Percentiles rank a stretch among this genome's conserved stretches.
Evolutionary conservation across 352 stramenopile species (phyloP).

Genomic region (Globisporangium solare): DNA sequence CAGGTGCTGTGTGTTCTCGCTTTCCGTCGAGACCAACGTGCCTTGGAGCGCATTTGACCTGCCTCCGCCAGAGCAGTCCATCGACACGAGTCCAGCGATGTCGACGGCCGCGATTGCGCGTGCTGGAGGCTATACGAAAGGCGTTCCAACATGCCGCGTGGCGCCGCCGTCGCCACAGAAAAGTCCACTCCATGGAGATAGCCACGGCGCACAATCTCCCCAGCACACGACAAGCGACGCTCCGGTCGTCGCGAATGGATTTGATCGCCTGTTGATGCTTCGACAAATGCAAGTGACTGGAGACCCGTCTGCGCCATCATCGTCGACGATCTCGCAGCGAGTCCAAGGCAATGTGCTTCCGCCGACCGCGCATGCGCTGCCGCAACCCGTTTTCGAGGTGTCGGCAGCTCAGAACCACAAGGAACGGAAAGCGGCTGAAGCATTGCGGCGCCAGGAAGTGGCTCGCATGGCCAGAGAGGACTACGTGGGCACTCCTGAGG

Average conservation of each 20-base stretch:
- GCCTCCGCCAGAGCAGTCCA: background rate
- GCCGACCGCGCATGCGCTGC: background rate
- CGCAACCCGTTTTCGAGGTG: slow-evolving; percentile 16
- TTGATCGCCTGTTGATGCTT: slow-evolving; percentile 47
- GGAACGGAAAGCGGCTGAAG: slow-evolving; percentile 44
- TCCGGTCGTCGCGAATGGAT: slow-evolving; percentile 11
- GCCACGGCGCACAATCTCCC: background rate
- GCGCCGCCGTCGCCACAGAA: slow-evolving; percentile 37
- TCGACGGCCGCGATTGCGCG: background rate
- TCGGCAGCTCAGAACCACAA: slow-evolving; percentile 68
- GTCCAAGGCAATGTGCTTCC: background rate
- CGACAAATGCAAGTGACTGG: slow-evolving; percentile 43
- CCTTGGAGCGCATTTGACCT: slow-evolving; percentile 1
- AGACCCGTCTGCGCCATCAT: background rate
- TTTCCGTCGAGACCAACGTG: slow-evolving; percentile 28
- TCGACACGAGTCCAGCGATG: background rate
- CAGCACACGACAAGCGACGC: background rate
- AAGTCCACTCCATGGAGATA: slow-evolving; percentile 30
- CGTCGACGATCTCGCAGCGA: background rate
- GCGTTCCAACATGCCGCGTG: slow-evolving; percentile 5
- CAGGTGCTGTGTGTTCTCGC: slow-evolving; percentile 34
- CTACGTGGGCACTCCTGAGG: slow-evolving; percentile 51
- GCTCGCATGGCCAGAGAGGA: slow-evolving; percentile 53
- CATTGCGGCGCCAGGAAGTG: slow-evolving; percentile 39
- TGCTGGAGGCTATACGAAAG: background rate